phyloP scores from a whole-genome alignment of 805 yeast genomes.

The Wickerhamia fluorescens region DNA sequence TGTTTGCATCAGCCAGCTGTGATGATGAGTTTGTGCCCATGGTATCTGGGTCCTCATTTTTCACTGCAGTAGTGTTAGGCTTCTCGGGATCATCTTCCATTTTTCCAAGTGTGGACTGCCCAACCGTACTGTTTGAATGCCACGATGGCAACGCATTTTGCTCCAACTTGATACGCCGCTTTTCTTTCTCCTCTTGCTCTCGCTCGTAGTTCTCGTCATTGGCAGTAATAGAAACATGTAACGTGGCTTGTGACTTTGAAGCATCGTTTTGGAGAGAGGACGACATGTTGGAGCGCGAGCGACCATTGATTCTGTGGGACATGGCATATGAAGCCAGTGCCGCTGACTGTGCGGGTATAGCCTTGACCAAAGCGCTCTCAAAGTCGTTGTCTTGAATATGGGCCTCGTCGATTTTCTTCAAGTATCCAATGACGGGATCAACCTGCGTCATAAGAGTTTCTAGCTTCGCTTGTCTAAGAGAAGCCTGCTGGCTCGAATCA shows the following conservation, averaged over 20 bases:
- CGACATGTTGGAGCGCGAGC: constrained; percentile 24
- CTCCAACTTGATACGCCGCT: constrained; percentile 62
- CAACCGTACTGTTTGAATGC: constrained; percentile 91
- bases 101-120: constrained; percentile 51
- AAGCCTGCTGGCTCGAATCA: constrained; percentile 77
- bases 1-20: background rate
- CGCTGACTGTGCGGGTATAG: constrained; percentile 77
- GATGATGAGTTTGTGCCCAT: constrained; percentile 7
- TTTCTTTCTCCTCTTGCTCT: constrained; percentile 59
- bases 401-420: constrained; percentile 48
- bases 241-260: constrained; percentile 69
- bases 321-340: constrained; percentile 66
- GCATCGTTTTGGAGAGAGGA: constrained; percentile 41
- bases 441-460: constrained; percentile 83
- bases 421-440: constrained; percentile 76
- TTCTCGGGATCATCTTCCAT: constrained; percentile 43
- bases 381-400: constrained; percentile 34
- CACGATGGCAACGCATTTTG: constrained; percentile 96
- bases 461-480: constrained; percentile 71
- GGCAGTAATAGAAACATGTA: constrained; percentile 85
- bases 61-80: constrained; percentile 13
- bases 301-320: constrained; percentile 33
- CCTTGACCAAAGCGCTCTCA: constrained; percentile 57
- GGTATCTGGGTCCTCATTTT: constrained; percentile 7
- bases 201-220: constrained; percentile 70